A percentile compares a stretch with the other conserved stretches of the same genome.
Conservation (phyloP, 495 filamentous ascomycete genomes). For the Hypoxylon crocopeplum region DNA sequence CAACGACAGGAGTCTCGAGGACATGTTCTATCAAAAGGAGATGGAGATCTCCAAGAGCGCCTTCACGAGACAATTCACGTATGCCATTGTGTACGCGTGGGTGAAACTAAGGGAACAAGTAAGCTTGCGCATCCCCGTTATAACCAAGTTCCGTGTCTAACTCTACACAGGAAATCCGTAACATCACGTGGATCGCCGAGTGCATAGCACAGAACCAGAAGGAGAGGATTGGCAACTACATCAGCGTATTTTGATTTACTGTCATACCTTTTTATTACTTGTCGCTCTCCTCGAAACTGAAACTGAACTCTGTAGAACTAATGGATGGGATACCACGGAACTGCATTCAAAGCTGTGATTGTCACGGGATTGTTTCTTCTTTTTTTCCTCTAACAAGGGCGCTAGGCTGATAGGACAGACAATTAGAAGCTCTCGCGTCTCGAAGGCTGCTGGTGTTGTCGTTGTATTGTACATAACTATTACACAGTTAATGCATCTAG, state of each 20-base stretch:
- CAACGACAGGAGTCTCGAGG: slow-evolving; percentile 90
- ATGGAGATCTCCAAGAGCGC: slow-evolving; percentile 96
- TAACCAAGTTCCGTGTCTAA: neutral
- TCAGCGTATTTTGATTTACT: slow-evolving; percentile 78
- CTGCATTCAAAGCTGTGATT: slow-evolving; percentile 25
- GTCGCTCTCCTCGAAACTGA: slow-evolving; percentile 27
- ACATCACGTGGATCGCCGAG: slow-evolving; percentile 99
- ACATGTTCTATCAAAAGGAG: slow-evolving; percentile 98
- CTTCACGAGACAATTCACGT: slow-evolving; percentile 96
- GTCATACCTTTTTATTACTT: slow-evolving; percentile 6
- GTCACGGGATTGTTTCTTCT: slow-evolving; percentile 17
- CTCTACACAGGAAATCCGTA: slow-evolving; percentile 86
- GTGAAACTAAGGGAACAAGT: slow-evolving; percentile 98
- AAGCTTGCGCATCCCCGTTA: slow-evolving; percentile 39
- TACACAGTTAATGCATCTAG: slow-evolving; percentile 33
- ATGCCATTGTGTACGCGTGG: slow-evolving; percentile 95
- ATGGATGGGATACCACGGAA: slow-evolving; percentile 40
- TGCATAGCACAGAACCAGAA: slow-evolving; percentile 99
- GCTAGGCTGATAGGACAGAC: slow-evolving; percentile 31
- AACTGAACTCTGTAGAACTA: slow-evolving; percentile 40
- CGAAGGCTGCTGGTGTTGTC: slow-evolving; percentile 18
- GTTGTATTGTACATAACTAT: slow-evolving; percentile 30
- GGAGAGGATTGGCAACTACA: slow-evolving; percentile 97
- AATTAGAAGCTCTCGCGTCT: slow-evolving; percentile 28
- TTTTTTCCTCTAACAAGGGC: slow-evolving; percentile 12